Evolutionary conservation across 129 eudicot genomes (phyloP).

Genomic region (Flaveria trinervia): DNA sequence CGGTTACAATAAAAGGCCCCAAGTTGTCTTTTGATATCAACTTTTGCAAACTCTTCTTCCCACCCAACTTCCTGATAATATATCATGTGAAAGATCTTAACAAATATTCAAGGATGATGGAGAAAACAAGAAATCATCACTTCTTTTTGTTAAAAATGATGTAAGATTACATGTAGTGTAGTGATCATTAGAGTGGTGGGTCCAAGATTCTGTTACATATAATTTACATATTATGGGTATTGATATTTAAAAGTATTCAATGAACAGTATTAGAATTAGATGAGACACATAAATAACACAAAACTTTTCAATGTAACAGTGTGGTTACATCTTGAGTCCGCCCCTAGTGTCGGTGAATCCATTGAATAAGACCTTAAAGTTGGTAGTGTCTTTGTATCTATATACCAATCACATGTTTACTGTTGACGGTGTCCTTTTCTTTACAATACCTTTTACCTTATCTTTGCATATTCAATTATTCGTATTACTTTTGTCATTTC

Average conservation of each 20-base stretch:
- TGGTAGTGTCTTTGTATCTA: background rate
- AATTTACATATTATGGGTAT: no score
- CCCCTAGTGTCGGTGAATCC: background rate
- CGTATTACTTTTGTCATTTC: background rate
- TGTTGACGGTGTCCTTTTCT: background rate
- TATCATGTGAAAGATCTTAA: background rate
- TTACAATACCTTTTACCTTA: background rate
- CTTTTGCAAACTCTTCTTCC: constrained; percentile 66
- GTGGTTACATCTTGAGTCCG: background rate
- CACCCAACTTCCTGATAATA: constrained; percentile 60
- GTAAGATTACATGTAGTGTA: no score
- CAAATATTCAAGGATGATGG: background rate
- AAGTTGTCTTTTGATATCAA: constrained; percentile 48
- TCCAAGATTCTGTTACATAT: no score
- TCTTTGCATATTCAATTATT: background rate
- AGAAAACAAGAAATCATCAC: background rate
- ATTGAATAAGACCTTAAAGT: background rate
- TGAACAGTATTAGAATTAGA: no score
- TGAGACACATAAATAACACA: background rate
- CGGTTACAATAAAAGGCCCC: constrained; percentile 45
- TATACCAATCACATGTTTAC: background rate
- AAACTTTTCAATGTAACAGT: background rate
- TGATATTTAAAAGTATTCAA: no score
- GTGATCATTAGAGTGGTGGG: no score
- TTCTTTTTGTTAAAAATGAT: background rate